A percentile compares a stretch with the other conserved stretches of the same genome.
Conservation (phyloP, 371 early-diverging fungal genomes). For the Apophysomyces variabilis region DNA sequence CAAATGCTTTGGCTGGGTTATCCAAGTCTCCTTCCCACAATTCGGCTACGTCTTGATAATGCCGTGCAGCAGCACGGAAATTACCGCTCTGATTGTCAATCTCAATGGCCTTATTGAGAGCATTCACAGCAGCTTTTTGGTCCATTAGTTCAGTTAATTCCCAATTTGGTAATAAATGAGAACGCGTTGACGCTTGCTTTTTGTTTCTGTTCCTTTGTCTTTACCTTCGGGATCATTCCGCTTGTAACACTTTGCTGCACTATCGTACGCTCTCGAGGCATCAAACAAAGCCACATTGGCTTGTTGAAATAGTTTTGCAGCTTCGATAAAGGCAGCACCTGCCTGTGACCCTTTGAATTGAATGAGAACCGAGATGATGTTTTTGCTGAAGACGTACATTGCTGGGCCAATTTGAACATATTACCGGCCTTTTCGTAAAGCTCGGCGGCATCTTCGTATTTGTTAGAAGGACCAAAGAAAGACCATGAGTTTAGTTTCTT, state of each 20-base stretch:
- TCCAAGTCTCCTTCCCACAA: conserved; percentile 87
- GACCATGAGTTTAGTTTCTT: conserved; percentile 77
- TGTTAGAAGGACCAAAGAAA: conserved; percentile 75
- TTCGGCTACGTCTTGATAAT: conserved; percentile 92
- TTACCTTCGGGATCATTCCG: conserved; percentile 81
- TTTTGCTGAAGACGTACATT: conserved; percentile 63
- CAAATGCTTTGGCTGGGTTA: conserved; percentile 79
- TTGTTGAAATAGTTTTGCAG: conserved; percentile 63
- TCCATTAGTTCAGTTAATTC: not conserved
- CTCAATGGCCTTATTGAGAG: conserved; percentile 76
- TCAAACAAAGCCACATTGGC: conserved; percentile 75
- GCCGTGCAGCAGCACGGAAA: conserved; percentile 90
- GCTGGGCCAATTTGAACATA: conserved; percentile 87
- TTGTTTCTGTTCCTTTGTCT: not conserved
- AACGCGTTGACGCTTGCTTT: too few species aligned
- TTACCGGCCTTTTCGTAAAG: conserved; percentile 91
- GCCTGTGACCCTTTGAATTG: conserved; percentile 79
- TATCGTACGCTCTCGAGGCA: conserved; percentile 69
- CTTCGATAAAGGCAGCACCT: conserved; percentile 88
- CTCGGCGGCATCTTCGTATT: conserved; percentile 93
- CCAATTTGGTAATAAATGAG: not conserved
- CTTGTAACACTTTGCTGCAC: conserved; percentile 91
- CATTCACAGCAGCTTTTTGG: conserved; percentile 71
- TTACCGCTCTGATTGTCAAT: conserved; percentile 86
- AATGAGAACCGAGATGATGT: not conserved